Conservation (phyloP, 2,329 filamentous ascomycete genomes). For the Cladosporium sp. region DNA sequence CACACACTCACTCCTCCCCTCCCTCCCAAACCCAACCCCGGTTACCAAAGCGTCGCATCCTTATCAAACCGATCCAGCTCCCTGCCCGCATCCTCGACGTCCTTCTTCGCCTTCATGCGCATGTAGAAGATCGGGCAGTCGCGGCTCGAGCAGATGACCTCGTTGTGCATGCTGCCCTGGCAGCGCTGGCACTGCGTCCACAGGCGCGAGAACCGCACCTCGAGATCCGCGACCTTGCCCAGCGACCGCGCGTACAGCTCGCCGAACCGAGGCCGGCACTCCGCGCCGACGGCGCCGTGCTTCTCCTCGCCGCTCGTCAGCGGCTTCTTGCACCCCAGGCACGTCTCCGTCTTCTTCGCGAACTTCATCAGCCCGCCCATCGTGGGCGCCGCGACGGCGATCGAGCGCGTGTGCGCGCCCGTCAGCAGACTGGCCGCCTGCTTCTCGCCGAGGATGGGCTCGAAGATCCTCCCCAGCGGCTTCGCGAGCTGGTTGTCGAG, state of each 20-base stretch:
- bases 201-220: conserved; percentile 82
- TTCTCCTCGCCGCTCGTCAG: conserved; percentile 72
- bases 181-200: conserved; percentile 99
- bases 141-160: conserved; percentile 92
- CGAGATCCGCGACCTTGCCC: conserved; percentile 81
- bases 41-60: conserved; percentile 65
- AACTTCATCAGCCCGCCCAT: conserved; percentile 98
- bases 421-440: conserved; percentile 80
- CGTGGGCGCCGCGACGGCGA: conserved; percentile 84
- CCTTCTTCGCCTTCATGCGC: conserved; percentile 99
- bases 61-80: conserved; percentile 85
- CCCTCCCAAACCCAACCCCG: background rate
- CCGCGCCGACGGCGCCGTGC: conserved; percentile 77
- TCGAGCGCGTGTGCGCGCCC: conserved; percentile 90
- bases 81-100: conserved; percentile 89
- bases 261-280: conserved; percentile 77
- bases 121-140: conserved; percentile 99
- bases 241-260: conserved; percentile 93
- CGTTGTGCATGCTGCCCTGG: conserved; percentile 95
- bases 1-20: background rate
- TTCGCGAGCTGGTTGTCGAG: conserved; percentile 97
- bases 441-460: conserved; percentile 91
- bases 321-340: conserved; percentile 98
- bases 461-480: conserved; percentile 89
- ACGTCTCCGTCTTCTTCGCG: conserved; percentile 93